phyloP scores from a whole-genome alignment of 495 filamentous ascomycete genomes.

The Penicillium goetzii region DNA sequence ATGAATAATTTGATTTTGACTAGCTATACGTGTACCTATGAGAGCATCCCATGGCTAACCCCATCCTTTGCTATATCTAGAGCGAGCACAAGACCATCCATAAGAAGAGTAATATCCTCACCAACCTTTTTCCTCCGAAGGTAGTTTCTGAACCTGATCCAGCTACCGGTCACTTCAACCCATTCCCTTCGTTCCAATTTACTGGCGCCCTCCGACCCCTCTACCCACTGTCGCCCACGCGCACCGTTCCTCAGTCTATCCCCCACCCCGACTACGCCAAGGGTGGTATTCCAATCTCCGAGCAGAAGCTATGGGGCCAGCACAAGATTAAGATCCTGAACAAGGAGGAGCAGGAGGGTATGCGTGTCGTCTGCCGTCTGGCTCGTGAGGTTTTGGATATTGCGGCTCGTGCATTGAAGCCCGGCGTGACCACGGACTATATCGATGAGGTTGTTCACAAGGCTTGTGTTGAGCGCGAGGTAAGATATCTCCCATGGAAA shows the following conservation, averaged over 20 bases:
- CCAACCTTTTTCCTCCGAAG: slow-evolving; percentile 69
- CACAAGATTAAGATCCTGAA: slow-evolving; percentile 84
- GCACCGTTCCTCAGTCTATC: slow-evolving; percentile 80
- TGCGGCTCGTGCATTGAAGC: slow-evolving; percentile 75
- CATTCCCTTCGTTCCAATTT: slow-evolving; percentile 83
- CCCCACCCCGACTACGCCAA: slow-evolving; percentile 81
- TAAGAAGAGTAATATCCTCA: slow-evolving; percentile 80
- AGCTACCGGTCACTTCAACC: slow-evolving; percentile 87
- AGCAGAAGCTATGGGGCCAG: slow-evolving; percentile 67
- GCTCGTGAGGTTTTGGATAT: slow-evolving; percentile 93
- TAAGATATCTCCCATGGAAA: slow-evolving; percentile 44
- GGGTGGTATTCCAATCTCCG: slow-evolving; percentile 81
- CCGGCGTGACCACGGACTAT: slow-evolving; percentile 94
- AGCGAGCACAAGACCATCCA: slow-evolving; percentile 83
- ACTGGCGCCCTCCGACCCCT: slow-evolving; percentile 81
- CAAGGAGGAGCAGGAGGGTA: slow-evolving; percentile 76
- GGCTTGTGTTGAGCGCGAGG: slow-evolving; percentile 89
- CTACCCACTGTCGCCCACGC: slow-evolving; percentile 80
- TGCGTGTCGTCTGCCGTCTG: slow-evolving; percentile 91
- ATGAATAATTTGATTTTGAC: not conserved
- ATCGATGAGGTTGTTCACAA: slow-evolving; percentile 96
- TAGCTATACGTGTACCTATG: slow-evolving; percentile 21
- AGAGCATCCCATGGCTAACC: not conserved
- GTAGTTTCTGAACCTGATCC: slow-evolving; percentile 85
- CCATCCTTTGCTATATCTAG: slow-evolving; percentile 44